Base-by-base conservation (phyloP, 1,284 basidiomycete genomes). In the Malassezia dermatis region DNA sequence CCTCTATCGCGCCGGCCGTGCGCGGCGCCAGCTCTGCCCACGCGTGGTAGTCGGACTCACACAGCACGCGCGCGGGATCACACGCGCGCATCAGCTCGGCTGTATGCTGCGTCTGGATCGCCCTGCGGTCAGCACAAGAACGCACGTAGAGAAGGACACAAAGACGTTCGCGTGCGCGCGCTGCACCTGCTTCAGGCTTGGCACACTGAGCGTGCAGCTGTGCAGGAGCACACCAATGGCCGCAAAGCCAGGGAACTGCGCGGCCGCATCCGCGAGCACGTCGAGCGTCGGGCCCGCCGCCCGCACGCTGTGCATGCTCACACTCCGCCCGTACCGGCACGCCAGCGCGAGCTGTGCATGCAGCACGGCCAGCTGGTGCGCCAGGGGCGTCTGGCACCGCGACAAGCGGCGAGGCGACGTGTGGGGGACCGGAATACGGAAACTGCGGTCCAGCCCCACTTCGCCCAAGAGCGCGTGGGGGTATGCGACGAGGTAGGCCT, bases 251-350 rank as follows among this genome's bases (percentile, higher is more conserved):
- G 24, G 19, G 13, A 53, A 12, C 1, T 30, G 17, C 37, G 17
- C 7, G 26, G n/a, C 27, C 8, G 24, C 45, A 15, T 30, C 15
- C 11, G 27, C 48, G 27, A 72, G 48, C 21, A 69, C 46, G 19
- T 60, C 60, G 8, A 61, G 46, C 4, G 67, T 69, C 2, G 63
- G 40, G 0, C 67, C 70, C 8, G 62, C 61, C 2, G 67, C 64
- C 21, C 66, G 64, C 17, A 73, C 70, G 15, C 69, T 68, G 50
- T 73, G 70, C 15, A 71, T 63, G 47, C 64, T 66, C 39, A 73
- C 60, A 51, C 65, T 65, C 41, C 70, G 61, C 6, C 53, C 45
- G 15, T 62, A 46, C 5, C 52, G 43, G 21, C 65, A 44, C 1
- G 70, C 70, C 7, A 73, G 40, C 8, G 51, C 35, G 23, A 73